phyloP scores from a whole-genome alignment of 306 rosid species.

The Castanea sativa region DNA sequence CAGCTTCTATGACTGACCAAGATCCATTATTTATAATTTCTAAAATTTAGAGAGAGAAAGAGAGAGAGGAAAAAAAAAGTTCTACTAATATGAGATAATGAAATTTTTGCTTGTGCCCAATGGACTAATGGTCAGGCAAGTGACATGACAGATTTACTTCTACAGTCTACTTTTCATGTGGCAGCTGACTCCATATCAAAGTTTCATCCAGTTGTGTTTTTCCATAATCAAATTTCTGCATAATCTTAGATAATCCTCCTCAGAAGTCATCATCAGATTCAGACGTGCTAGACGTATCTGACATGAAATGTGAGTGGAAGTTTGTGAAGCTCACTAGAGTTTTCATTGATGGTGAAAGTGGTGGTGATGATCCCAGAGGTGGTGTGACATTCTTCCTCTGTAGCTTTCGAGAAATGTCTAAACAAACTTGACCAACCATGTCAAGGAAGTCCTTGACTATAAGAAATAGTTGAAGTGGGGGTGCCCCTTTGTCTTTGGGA shows the following conservation, averaged over 20 bases:
- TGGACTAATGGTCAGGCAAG: background rate
- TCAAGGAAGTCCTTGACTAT: constrained; percentile 63
- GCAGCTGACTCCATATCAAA: background rate
- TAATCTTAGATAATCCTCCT: constrained; percentile 1
- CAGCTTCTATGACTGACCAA: no score
- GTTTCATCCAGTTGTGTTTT: background rate
- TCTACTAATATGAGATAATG: background rate
- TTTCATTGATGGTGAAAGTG: constrained; percentile 49
- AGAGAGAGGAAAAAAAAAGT: no score
- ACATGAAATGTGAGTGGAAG: constrained; percentile 42
- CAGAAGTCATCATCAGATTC: constrained; percentile 62
- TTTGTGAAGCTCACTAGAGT: constrained; percentile 34
- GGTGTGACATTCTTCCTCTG: constrained; percentile 43
- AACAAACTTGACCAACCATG: constrained; percentile 60
- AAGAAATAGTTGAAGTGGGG: constrained; percentile 59
- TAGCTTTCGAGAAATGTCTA: constrained; percentile 38
- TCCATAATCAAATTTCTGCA: background rate
- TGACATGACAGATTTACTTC: background rate
- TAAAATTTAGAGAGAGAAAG: no score
- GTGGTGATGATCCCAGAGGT: constrained; percentile 32
- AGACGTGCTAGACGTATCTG: constrained; percentile 36
- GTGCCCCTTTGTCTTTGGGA: constrained; percentile 35
- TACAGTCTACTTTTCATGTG: background rate
- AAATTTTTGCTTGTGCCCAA: no score
- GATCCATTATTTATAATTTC: no score